Evolutionary conservation across 2,329 filamentous ascomycete species (phyloP).

Genomic region (Penicillium verrucosum): DNA sequence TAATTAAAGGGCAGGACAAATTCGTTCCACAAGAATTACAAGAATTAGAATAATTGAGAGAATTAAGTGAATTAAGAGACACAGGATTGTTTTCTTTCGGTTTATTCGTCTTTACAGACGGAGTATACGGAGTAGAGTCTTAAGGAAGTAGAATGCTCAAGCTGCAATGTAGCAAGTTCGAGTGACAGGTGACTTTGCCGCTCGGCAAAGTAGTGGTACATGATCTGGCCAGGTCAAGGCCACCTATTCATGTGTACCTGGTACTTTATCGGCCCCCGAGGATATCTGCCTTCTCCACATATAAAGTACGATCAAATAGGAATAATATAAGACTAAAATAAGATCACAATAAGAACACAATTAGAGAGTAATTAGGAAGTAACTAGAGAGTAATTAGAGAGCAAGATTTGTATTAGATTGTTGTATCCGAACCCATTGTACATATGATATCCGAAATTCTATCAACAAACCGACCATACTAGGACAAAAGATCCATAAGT

Average conservation of each 20-base stretch:
- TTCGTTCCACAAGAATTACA: neutral
- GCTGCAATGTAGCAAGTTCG: conserved; percentile 5
- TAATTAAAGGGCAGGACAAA: neutral
- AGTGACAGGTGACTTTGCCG: conserved; percentile 25
- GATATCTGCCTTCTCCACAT: neutral
- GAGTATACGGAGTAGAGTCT: neutral
- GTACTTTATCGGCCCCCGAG: conserved; percentile 3
- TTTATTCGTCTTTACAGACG: neutral
- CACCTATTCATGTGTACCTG: conserved; percentile 5
- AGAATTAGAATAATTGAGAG: neutral
- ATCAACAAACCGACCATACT: conserved; percentile 11
- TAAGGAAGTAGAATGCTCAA: conserved; percentile 5
- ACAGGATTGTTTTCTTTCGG: neutral
- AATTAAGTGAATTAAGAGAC: neutral
- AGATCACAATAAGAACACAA: neutral
- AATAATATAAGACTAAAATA: neutral
- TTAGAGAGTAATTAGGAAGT: neutral
- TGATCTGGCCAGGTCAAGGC: conserved; percentile 9
- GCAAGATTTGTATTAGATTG: conserved; percentile 1
- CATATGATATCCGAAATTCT: conserved; percentile 11
- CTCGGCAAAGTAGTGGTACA: conserved; percentile 21
- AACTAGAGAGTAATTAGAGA: neutral
- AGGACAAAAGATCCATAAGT: neutral
- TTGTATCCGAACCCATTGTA: conserved; percentile 11
- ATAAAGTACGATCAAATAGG: neutral